phyloP scores from a whole-genome alignment of 2,329 filamentous ascomycete genomes.

The Huntiella moniliformis region DNA sequence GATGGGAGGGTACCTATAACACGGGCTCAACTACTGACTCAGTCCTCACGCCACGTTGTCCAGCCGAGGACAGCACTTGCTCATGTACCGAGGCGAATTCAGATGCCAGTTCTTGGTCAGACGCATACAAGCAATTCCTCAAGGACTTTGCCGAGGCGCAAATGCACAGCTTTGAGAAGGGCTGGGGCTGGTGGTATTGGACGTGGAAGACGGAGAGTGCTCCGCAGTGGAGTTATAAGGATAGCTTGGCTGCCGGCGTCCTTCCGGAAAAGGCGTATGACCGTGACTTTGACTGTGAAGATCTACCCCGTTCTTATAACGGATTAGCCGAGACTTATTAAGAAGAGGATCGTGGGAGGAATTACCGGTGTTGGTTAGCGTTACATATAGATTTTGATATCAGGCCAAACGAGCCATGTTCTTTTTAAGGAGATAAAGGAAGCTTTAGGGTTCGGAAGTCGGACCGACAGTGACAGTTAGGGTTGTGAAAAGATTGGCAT shows the following conservation, averaged over 20 bases:
- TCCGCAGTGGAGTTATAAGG: constrained; percentile 82
- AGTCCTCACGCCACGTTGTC: constrained; percentile 56
- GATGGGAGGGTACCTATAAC: constrained; percentile 78
- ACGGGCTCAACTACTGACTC: constrained; percentile 42
- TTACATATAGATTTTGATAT: too few relatives aligned
- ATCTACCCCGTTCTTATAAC: constrained; percentile 34
- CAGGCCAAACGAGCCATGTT: too few relatives aligned
- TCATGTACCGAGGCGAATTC: constrained; percentile 61
- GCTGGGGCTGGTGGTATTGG: constrained; percentile 99
- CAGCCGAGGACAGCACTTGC: constrained; percentile 45
- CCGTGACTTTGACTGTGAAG: constrained; percentile 49
- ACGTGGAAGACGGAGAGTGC: constrained; percentile 84
- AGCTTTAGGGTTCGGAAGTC: too few relatives aligned
- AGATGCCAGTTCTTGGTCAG: constrained; percentile 46
- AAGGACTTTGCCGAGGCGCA: constrained; percentile 86
- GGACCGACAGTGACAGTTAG: too few relatives aligned
- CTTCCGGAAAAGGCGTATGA: constrained; percentile 58
- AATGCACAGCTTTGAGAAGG: constrained; percentile 83
- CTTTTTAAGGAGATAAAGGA: too few relatives aligned
- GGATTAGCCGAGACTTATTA: constrained; percentile 26
- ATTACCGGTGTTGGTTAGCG: too few relatives aligned
- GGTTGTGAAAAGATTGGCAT: too few relatives aligned
- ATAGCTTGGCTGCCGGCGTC: constrained; percentile 58
- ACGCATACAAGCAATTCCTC: constrained; percentile 67
- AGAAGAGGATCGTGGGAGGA: too few relatives aligned